Conservation (phyloP, 371 early-diverging fungal species). For the Mucor irregularis region DNA sequence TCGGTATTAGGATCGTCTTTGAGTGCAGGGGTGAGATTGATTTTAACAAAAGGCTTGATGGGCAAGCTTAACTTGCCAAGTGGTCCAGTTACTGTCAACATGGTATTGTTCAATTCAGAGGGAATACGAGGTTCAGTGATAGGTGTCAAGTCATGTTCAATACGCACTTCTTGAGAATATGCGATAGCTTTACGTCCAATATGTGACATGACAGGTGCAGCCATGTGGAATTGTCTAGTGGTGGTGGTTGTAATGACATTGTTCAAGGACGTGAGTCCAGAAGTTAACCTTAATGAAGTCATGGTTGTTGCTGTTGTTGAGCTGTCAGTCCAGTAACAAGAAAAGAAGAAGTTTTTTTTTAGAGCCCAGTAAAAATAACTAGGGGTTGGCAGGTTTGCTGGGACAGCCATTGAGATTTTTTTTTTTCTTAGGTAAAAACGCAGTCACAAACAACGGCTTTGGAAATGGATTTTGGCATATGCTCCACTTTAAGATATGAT, state of each 20-base stretch:
- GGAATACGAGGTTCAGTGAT: slow-evolving; percentile 59
- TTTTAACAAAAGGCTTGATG: slow-evolving; percentile 78
- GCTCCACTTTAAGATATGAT: too few species aligned
- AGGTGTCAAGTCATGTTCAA: slow-evolving; percentile 62
- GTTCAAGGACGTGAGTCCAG: slow-evolving; percentile 1
- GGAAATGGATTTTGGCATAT: too few species aligned
- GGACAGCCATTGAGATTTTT: slow-evolving; percentile 3
- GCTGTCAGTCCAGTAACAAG: background rate
- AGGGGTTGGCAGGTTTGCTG: slow-evolving; percentile 6
- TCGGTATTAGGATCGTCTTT: slow-evolving; percentile 49
- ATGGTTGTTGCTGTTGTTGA: background rate
- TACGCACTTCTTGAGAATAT: slow-evolving; percentile 64
- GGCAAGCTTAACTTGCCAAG: slow-evolving; percentile 74
- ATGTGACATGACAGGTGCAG: slow-evolving; percentile 55
- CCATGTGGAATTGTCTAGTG: slow-evolving; percentile 42
- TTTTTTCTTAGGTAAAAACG: too few species aligned
- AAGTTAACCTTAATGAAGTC: slow-evolving; percentile 6
- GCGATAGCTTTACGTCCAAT: slow-evolving; percentile 74
- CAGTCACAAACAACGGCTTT: too few species aligned
- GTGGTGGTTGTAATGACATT: background rate
- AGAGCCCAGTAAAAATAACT: slow-evolving; percentile 3
- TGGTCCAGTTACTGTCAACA: slow-evolving; percentile 79
- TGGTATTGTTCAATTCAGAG: slow-evolving; percentile 65
- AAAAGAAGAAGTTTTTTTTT: background rate
- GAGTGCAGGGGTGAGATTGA: slow-evolving; percentile 45